A percentile compares a stretch with the other conserved stretches of the same genome.
Evolutionary conservation across 1,139 yeast genomes (phyloP).

Genomic region (Pichia sp.): DNA sequence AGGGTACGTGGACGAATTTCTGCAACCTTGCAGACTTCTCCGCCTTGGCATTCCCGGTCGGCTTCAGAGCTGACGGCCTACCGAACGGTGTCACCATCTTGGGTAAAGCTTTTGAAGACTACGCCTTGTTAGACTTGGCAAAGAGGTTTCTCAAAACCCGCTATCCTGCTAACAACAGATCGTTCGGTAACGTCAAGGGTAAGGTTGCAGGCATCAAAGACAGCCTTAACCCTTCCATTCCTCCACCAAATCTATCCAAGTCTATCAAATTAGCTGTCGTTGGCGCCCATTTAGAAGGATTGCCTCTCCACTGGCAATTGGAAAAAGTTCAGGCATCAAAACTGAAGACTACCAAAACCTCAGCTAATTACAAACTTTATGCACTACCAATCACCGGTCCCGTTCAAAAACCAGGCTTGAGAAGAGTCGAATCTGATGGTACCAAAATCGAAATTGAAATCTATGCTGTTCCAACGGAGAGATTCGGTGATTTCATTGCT

Average conservation of each 20-base stretch:
- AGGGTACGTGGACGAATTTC: conserved; percentile 96
- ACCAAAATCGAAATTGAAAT: conserved; percentile 67
- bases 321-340: conserved; percentile 80
- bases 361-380: conserved; percentile 69
- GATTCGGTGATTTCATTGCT: conserved; percentile 74
- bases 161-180: conserved; percentile 44
- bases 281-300: conserved; percentile 89
- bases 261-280: conserved; percentile 79
- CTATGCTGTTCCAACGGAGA: conserved; percentile 73
- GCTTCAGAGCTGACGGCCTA: conserved; percentile 79
- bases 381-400: conserved; percentile 84
- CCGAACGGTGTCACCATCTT: conserved; percentile 89
- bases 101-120: conserved; percentile 79
- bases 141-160: conserved; percentile 55
- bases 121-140: conserved; percentile 82
- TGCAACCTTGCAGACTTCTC: conserved; percentile 91
- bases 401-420: conserved; percentile 80
- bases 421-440: conserved; percentile 58
- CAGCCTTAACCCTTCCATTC: conserved; percentile 36
- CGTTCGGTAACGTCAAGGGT: conserved; percentile 41
- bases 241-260: conserved; percentile 36
- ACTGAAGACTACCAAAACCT: conserved; percentile 60
- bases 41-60: conserved; percentile 88
- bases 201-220: conserved; percentile 34
- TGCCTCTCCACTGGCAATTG: conserved; percentile 92